Evolutionary conservation across 768 basidiomycete species (phyloP), one percentile per base, ranked within the genome.

Genomic region (Tylopilus rubrobrunneus): DNA sequence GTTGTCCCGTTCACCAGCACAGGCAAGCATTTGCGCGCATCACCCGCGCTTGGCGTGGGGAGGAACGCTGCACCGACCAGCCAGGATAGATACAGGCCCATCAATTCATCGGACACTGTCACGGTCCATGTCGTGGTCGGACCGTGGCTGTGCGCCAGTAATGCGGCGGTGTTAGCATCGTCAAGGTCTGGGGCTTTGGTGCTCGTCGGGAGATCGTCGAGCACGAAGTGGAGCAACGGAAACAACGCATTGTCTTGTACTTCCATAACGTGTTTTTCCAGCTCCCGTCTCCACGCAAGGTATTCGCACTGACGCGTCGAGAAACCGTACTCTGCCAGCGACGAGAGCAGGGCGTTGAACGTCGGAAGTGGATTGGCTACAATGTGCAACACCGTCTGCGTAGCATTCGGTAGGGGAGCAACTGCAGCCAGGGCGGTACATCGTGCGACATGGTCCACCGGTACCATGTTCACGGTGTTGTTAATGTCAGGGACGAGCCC

Each of bases 381-480:
- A 48, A 98, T 79, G 62, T 98, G 95, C 44, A 90, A 73, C 15
- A 92, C 92, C 25, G 78, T 75, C 53, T 85, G 71, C 10, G 73
- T 45, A 31, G 74, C 69, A 53, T 72, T 62, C 61, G 75, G 72
- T 52, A 84, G 70, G 41, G 86, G 79, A 1, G 82, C 76, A 14
- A 92, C 67, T 0, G 87, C 83, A 1, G 95, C 88, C 4, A 90
- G 76, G 0, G 88, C 73, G 5, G 85, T 84, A 64, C 91, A 87
- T 6, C 83, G 80, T 1, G 97, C 94, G 57, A 99, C 95, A 67
- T 95, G 90, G 70, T 98, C 90, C 37, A 98, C 97, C 0, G 97
- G 97, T 8, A 95, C 92, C 87, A 98, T 95, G 73, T 99, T 99
- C 64, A 99, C 81, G 1, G 92, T 88, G 72, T 99, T 99, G 76